Conservation (phyloP, 257 asterid species). For the Solanum raphanifolium region DNA sequence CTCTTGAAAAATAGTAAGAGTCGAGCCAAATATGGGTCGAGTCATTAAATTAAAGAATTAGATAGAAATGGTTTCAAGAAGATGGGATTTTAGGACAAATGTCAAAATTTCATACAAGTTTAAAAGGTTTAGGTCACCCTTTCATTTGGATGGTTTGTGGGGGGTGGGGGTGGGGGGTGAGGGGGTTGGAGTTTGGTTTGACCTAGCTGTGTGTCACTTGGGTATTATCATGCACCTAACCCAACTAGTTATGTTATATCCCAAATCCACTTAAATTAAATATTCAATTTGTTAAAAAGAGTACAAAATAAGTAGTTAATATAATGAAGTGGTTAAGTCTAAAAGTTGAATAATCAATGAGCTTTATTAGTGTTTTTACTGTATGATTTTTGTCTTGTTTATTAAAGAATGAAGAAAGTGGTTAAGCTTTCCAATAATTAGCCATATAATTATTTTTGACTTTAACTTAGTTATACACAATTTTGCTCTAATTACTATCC, state of each 20-base stretch:
- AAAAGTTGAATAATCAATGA: background rate
- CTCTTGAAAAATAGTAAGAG: background rate
- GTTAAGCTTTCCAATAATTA: background rate
- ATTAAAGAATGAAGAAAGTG: background rate
- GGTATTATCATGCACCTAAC: constrained; percentile 34
- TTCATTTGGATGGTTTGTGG: background rate
- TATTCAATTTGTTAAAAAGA: constrained; percentile 2
- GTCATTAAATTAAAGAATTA: background rate
- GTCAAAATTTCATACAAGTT: background rate
- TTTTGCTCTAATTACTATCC: background rate
- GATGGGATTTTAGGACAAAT: background rate
- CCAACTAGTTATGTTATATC: constrained; percentile 17
- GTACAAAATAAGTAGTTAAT: background rate
- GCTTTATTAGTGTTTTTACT: background rate
- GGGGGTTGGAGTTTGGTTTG: constrained; percentile 35
- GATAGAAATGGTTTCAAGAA: background rate
- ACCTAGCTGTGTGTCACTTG: constrained; percentile 17
- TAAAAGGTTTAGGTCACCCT: background rate
- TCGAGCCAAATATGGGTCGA: background rate
- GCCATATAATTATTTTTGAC: background rate
- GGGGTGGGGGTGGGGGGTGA: background rate
- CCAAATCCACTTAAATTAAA: background rate
- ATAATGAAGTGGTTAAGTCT: background rate
- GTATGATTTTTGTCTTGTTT: background rate
- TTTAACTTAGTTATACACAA: background rate